Evolutionary conservation across 2,329 filamentous ascomycete genomes (phyloP), one percentile per base, ranked within the genome.

Genomic region (Ascochyta koolunga): DNA sequence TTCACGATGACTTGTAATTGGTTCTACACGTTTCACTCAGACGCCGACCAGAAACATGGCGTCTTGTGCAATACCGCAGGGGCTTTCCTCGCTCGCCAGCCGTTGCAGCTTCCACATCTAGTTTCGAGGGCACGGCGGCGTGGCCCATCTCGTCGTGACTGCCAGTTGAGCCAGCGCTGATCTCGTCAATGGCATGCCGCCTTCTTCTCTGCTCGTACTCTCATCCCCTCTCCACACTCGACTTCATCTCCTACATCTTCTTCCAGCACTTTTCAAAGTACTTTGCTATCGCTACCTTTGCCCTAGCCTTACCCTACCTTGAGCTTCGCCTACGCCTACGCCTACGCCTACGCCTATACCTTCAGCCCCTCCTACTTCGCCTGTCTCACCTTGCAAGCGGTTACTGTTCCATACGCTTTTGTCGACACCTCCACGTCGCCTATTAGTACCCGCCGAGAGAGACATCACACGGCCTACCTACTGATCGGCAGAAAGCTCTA

Each of bases 401-500:
- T n/a, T n/a, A 31, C 39, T 66, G 66, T 65, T 60, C 65, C 50
- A 53, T 35, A 60, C 65, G 65, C 62, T 58, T 65, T 58, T 63
- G 37, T 61, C 58, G 10, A 58, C 43, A 36, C 35, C 39, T 44
- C 36, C 27, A 25, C 54, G 36, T n/a, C 60, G 59, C 55, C 50
- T 53, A 51, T 39, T 50, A 37, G 44, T 45, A 50, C 38, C 36
- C 38, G 42, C 50, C 53, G 42, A 40, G 37, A 53, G 47, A 50
- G 36, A 77, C 64, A 65, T 74, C 67, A 66, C 57, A 56, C 53
- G 5, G 21, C 33, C 48, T 41, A 36, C 39, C 24, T 32, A 72
- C 58, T 58, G 56, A 35, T 72, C 70, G 11, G 54, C 75, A 32
- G 64, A 67, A 37, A 69, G 61, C 64, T 70, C 72, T 57, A 65